A percentile compares a stretch with the other conserved stretches of the same genome.
Conservation (phyloP, 306 rosid genomes). For the Citrullus mucosospermus region DNA sequence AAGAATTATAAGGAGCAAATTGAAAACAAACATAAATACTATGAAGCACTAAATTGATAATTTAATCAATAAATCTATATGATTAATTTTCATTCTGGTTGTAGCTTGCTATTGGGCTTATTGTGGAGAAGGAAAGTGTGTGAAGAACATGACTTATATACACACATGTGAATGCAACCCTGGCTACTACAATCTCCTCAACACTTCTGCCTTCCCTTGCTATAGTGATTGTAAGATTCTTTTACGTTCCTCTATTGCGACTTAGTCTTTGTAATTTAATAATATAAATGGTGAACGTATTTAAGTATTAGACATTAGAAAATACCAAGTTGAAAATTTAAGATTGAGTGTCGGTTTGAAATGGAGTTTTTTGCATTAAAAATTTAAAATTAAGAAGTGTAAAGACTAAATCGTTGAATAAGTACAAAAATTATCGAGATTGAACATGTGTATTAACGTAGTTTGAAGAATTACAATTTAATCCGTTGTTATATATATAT, state of each 20-base stretch:
- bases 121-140: slow-evolving; percentile 63
- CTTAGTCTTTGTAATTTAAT: too few species aligned
- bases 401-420: neutral
- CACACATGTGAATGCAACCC: slow-evolving; percentile 35
- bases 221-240: slow-evolving; percentile 46
- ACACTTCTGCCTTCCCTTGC: slow-evolving; percentile 51
- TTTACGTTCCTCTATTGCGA: neutral
- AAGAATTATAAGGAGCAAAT: too few species aligned
- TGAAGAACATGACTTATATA: slow-evolving; percentile 21
- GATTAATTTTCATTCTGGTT: neutral
- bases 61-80: too few species aligned
- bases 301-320: too few species aligned
- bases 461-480: neutral
- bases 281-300: too few species aligned
- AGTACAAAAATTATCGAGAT: neutral
- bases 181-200: slow-evolving; percentile 47
- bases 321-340: neutral
- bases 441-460: neutral
- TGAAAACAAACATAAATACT: too few species aligned
- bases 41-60: too few species aligned
- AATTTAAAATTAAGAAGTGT: too few species aligned
- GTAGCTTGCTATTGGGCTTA: slow-evolving; percentile 77
- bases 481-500: neutral
- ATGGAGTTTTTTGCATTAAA: too few species aligned
- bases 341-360: too few species aligned